Conservation (phyloP, 2,329 filamentous ascomycete genomes). For the Pseudogymnoascus sp. region DNA sequence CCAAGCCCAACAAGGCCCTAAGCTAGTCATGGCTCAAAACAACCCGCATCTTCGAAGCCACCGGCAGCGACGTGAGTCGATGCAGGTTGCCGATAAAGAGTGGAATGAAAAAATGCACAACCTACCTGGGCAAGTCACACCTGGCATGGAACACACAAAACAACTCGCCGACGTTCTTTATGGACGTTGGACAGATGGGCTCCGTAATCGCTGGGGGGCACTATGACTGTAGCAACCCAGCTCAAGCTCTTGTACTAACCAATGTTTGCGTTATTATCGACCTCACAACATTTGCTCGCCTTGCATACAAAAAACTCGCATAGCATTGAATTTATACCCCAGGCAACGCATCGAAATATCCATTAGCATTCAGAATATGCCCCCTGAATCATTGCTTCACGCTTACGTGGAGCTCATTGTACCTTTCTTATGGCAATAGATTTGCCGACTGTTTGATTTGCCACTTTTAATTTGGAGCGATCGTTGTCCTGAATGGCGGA, state of each 20-base stretch:
- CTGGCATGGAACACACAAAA: conserved; percentile 88
- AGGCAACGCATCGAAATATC: conserved; percentile 1
- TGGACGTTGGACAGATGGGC: conserved; percentile 78
- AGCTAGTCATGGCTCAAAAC: conserved; percentile 69
- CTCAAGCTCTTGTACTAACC: conserved; percentile 1
- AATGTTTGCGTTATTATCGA: conserved; percentile 3
- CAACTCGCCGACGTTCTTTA: conserved; percentile 88
- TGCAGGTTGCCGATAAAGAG: conserved; percentile 42
- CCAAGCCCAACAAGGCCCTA: conserved; percentile 31
- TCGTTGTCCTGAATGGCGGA: neutral
- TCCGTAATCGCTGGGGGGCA: conserved; percentile 62
- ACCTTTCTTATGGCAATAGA: conserved; percentile 8
- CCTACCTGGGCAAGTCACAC: conserved; percentile 49
- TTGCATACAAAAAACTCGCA: conserved; percentile 1
- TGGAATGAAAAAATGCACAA: conserved; percentile 36
- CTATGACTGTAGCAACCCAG: conserved; percentile 8
- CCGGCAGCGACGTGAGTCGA: conserved; percentile 49
- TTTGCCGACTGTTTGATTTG: neutral
- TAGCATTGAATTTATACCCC: conserved; percentile 4
- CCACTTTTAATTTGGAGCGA: conserved; percentile 3
- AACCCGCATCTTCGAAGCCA: conserved; percentile 83
- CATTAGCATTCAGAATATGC: neutral
- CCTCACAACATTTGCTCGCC: neutral
- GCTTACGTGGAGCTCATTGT: neutral
- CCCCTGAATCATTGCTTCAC: neutral